Evolutionary conservation across 176 grass and related monocot genomes (phyloP).

Genomic region (Thalia dealbata): DNA sequence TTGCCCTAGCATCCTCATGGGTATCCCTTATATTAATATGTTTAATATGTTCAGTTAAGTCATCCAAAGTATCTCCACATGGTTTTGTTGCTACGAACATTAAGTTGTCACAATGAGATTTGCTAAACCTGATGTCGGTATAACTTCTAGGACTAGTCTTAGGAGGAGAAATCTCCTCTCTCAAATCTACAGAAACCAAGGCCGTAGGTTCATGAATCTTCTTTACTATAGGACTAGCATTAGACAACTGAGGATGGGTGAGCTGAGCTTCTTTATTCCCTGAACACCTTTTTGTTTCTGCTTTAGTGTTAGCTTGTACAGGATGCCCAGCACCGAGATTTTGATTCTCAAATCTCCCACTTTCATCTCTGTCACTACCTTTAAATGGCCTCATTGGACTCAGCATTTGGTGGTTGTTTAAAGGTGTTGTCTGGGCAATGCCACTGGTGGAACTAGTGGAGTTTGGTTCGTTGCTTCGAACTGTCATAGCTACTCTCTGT

Average conservation of each 20-base stretch:
- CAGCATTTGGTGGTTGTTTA: not conserved
- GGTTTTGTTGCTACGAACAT: constrained; percentile 19
- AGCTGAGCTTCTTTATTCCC: constrained; percentile 1
- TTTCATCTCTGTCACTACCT: not conserved
- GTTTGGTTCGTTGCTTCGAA: constrained; percentile 14
- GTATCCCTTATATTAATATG: constrained; percentile 35
- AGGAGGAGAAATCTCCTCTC: constrained; percentile 3
- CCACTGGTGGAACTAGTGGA: not conserved
- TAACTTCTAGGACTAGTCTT: not conserved
- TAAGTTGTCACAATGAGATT: not conserved
- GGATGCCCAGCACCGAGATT: not conserved
- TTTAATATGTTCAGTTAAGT: constrained; percentile 46
- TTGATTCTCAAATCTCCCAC: not conserved
- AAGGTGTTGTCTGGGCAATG: not conserved
- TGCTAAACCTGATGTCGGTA: not conserved
- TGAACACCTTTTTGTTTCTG: constrained; percentile 4
- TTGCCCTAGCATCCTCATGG: constrained; percentile 9
- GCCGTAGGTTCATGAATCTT: not conserved
- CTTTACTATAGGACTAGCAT: not conserved
- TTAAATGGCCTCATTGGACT: not conserved
- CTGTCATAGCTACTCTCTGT: not conserved
- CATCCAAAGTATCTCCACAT: constrained; percentile 34
- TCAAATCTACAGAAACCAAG: constrained; percentile 7
- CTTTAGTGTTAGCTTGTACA: not conserved
- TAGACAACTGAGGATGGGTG: not conserved